phyloP scores from a whole-genome alignment of 1,284 basidiomycete species.

The Rhodotorula sp. region DNA sequence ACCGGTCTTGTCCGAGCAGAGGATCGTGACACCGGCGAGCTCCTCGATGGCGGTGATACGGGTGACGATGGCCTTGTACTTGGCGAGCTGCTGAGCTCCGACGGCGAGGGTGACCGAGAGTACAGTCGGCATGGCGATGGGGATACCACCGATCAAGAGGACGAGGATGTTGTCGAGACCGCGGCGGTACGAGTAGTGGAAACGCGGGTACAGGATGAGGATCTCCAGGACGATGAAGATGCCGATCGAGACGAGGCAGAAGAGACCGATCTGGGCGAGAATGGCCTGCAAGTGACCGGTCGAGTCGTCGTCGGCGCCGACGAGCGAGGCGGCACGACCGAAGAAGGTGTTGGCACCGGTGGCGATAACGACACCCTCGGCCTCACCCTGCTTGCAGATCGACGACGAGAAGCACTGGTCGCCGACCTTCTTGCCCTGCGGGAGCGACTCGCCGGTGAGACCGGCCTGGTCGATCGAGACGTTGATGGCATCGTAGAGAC shows the following conservation, averaged over 20 bases:
- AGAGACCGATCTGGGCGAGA: conserved; percentile 90
- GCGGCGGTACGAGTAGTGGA: conserved; percentile 75
- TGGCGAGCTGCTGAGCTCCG: conserved; percentile 94
- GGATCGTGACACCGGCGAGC: conserved; percentile 91
- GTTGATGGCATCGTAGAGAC: conserved; percentile 90
- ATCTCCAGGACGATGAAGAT: conserved; percentile 59
- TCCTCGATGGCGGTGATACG: conserved; percentile 98
- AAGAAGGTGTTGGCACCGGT: conserved; percentile 69
- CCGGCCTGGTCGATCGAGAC: conserved; percentile 94
- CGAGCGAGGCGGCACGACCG: conserved; percentile 75
- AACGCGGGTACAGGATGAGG: conserved; percentile 71
- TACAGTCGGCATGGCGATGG: conserved; percentile 97
- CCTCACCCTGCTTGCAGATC: conserved; percentile 95
- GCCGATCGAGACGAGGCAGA: conserved; percentile 83
- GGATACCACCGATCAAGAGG: conserved; percentile 96
- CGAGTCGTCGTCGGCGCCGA: conserved; percentile 92
- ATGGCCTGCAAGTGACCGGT: conserved; percentile 98
- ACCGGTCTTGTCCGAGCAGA: conserved; percentile 97
- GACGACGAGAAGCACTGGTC: conserved; percentile 97
- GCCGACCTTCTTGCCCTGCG: conserved; percentile 80
- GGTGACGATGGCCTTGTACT: conserved; percentile 97
- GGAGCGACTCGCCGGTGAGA: conserved; percentile 91
- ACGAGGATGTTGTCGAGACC: conserved; percentile 96
- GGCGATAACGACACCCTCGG: conserved; percentile 93
- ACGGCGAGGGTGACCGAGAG: conserved; percentile 94